A percentile compares a stretch with the other conserved stretches of the same genome.
Conservation (phyloP, 2,329 filamentous ascomycete genomes). For the Phaeosphaeriaceae sp. region DNA sequence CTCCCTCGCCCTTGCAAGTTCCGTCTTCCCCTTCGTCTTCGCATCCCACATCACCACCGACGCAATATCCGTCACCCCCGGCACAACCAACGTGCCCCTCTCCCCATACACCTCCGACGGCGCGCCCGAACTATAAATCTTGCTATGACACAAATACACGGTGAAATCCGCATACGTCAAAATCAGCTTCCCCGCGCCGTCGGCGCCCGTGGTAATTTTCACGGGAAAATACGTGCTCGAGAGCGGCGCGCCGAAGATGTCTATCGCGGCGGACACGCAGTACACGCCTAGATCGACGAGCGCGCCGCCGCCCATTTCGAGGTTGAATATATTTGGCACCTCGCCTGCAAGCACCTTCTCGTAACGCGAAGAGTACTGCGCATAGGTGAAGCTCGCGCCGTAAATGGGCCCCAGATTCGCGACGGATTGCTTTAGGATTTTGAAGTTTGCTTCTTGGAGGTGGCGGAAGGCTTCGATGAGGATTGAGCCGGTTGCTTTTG, state of each 20-base stretch:
- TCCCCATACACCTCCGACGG: slow-evolving; percentile 56
- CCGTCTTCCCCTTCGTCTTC: slow-evolving; percentile 51
- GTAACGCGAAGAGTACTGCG: slow-evolving; percentile 55
- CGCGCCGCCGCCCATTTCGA: slow-evolving; percentile 55
- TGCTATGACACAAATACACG: slow-evolving; percentile 52
- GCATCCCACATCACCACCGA: slow-evolving; percentile 51
- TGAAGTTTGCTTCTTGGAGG: slow-evolving; percentile 59
- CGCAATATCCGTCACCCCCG: slow-evolving; percentile 54
- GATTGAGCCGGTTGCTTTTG: slow-evolving; percentile 50
- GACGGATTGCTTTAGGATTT: slow-evolving; percentile 48
- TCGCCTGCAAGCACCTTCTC: slow-evolving; percentile 55
- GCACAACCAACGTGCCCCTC: slow-evolving; percentile 54
- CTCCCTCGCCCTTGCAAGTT: slow-evolving; percentile 48
- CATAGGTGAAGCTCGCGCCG: slow-evolving; percentile 54
- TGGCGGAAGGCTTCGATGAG: slow-evolving; percentile 59
- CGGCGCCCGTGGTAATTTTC: slow-evolving; percentile 53
- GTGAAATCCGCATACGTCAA: slow-evolving; percentile 54
- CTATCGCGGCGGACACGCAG: slow-evolving; percentile 55
- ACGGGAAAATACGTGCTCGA: slow-evolving; percentile 51
- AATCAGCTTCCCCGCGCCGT: slow-evolving; percentile 54
- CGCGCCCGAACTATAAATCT: slow-evolving; percentile 53
- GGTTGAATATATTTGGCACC: slow-evolving; percentile 56
- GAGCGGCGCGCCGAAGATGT: slow-evolving; percentile 55
- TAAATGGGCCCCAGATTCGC: slow-evolving; percentile 51
- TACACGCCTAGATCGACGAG: slow-evolving; percentile 59